A percentile compares a stretch with the other conserved stretches of the same genome.
phyloP scores from a whole-genome alignment of 2,329 filamentous ascomycete species.

The Torrubiella hemipterigena region DNA sequence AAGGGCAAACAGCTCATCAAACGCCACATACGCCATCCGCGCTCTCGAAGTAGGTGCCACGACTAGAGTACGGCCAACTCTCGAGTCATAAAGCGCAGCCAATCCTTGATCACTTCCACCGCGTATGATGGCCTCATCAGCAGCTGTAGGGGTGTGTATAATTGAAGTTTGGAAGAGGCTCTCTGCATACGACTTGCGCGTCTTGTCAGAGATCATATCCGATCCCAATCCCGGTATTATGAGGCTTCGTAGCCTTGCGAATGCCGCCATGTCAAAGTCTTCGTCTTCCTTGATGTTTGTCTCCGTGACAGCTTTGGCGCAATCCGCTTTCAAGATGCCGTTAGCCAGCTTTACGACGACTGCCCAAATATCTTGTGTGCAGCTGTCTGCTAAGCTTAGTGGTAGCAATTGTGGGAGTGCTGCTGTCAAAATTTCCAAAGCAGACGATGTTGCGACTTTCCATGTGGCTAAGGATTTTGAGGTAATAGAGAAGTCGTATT shows the following conservation, averaged over 20 bases:
- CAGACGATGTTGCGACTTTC: conserved; percentile 64
- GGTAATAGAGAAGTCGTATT: conserved; percentile 65
- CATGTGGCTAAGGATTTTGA: conserved; percentile 65
- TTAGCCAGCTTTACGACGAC: conserved; percentile 52
- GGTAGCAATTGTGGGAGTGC: conserved; percentile 49
- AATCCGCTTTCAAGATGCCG: conserved; percentile 58
- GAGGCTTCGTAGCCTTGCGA: conserved; percentile 55
- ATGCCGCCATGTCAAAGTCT: conserved; percentile 67
- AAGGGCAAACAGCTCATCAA: conserved; percentile 66
- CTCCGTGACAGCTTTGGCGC: conserved; percentile 29
- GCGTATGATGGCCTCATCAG: conserved; percentile 42
- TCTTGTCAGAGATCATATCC: conserved; percentile 49
- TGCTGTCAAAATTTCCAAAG: conserved; percentile 54
- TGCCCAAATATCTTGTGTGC: conserved; percentile 54
- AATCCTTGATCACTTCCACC: conserved; percentile 40
- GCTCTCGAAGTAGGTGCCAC: conserved; percentile 51
- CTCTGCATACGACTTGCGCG: conserved; percentile 58
- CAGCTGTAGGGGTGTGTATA: conserved; percentile 51
- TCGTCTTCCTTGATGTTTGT: conserved; percentile 56
- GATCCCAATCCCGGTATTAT: conserved; percentile 65
- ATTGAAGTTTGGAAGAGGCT: conserved; percentile 74
- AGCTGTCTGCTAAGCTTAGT: conserved; percentile 29
- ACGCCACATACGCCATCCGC: conserved; percentile 67
- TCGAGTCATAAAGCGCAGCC: conserved; percentile 44
- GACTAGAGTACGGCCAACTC: conserved; percentile 62